Base-by-base conservation (phyloP, 2,329 filamentous ascomycete species). In the Stagonosporopsis rhizophila region DNA sequence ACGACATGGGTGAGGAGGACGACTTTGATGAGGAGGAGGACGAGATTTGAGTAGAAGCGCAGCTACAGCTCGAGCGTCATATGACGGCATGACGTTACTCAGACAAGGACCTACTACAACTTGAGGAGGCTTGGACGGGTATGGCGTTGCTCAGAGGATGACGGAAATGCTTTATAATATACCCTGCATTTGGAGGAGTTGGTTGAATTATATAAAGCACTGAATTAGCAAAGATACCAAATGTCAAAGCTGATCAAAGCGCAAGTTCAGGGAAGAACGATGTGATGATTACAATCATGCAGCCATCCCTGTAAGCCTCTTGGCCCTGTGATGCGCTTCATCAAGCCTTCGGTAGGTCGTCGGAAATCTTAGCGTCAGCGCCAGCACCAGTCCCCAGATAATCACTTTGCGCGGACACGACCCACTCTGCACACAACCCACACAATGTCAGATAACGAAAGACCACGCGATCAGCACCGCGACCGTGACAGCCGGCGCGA, bases 11-110 rank as follows among this genome's bases (percentile, higher is more conserved):
- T 1, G 85, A 87, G 60, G 95, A 98, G 79, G 95, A 99, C 76
- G 92, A 98, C 74, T 98, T 97, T 78, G 93, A 96, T 66, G 93
- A 96, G 56, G 92, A 96, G 71, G 92, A 97, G 70, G 93, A 97
- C 78, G 93, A 97, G 78, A 92, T 94, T 64, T 93, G 58, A 70
- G 41, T 2, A 23, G 11, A 15, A 28, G 12, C n/a, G 25, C 19
- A 11, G 14, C n/a, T 19, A 9, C 7, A 6, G 37, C 22, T 23
- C 40, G 37, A 9, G 20, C 2, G 7, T 40, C 5, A 32, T 6
- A 32, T 7, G 28, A 12, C n/a, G 28, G 28, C 5, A 12, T 7
- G 15, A n/a, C 30, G 12, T n/a, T 32, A 14, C 14, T 32, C 12
- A 32, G 4, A 32, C 14, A n/a, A 32, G 3, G 30, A 9, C 14